Percentiles rank a stretch among this genome's conserved stretches.
Conservation (phyloP, 2,329 filamentous ascomycete species). For the Diaporthe batatas region DNA sequence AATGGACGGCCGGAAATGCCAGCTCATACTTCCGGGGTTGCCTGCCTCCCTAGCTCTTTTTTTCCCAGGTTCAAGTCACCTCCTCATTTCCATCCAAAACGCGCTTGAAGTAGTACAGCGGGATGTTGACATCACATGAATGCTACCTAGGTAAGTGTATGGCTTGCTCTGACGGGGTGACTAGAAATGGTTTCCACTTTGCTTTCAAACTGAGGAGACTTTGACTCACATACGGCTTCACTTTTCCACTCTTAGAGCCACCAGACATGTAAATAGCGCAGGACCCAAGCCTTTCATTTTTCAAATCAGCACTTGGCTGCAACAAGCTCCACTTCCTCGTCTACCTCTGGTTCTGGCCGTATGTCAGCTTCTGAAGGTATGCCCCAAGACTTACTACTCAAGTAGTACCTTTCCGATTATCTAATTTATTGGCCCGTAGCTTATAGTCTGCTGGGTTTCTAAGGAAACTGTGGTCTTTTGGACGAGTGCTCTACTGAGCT, state of each 20-base stretch:
- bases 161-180: background rate
- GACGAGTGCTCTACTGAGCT: no score
- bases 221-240: background rate
- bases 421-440: background rate
- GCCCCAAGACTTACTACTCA: no score
- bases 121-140: background rate
- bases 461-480: no score
- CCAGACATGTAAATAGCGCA: background rate
- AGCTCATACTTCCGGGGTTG: background rate
- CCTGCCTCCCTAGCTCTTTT: background rate
- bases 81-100: background rate
- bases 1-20: conserved; percentile 20
- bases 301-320: background rate
- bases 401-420: background rate
- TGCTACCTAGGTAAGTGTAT: background rate
- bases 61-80: background rate
- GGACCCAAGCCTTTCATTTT: background rate
- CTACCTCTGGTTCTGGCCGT: background rate
- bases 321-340: background rate
- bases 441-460: no score
- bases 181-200: background rate
- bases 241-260: background rate
- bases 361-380: background rate
- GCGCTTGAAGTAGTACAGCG: background rate
- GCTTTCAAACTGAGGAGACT: background rate